Percentiles rank a stretch among this genome's conserved stretches.
phyloP scores from a whole-genome alignment of 768 basidiomycete species.

The Rossbeevera mucosa region DNA sequence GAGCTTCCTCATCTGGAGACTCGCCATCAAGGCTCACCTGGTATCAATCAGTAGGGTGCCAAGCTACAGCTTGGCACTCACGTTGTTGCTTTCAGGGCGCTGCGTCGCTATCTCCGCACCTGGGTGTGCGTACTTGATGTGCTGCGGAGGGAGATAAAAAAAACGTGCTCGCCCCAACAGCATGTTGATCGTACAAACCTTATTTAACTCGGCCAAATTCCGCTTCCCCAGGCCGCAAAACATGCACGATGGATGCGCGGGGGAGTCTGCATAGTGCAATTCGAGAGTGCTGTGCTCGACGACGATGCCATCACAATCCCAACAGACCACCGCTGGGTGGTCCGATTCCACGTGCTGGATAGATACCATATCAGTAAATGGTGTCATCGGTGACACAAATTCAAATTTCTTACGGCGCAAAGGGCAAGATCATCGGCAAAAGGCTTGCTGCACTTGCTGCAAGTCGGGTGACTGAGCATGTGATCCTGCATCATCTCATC shows the following conservation, averaged over 20 bases:
- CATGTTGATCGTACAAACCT: slow-evolving; percentile 14
- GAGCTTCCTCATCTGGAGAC: not conserved
- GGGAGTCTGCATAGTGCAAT: slow-evolving; percentile 21
- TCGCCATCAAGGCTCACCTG: slow-evolving; percentile 3
- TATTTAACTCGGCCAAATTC: slow-evolving; percentile 12
- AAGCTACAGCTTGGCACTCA: not conserved
- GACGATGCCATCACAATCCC: slow-evolving; percentile 27
- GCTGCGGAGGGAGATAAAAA: slow-evolving; percentile 12
- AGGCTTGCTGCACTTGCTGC: slow-evolving; percentile 16
- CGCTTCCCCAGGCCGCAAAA: slow-evolving; percentile 18
- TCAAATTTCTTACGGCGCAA: slow-evolving; percentile 15
- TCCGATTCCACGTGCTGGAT: slow-evolving; percentile 20
- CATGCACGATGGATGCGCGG: slow-evolving; percentile 19
- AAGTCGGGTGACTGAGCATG: slow-evolving; percentile 20
- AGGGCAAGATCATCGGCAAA: slow-evolving; percentile 21
- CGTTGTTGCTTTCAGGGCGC: not conserved
- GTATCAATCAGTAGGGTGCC: slow-evolving; percentile 4
- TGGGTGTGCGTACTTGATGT: slow-evolving; percentile 16
- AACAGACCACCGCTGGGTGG: slow-evolving; percentile 26
- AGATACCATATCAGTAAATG: not conserved
- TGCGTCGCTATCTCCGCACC: slow-evolving; percentile 5
- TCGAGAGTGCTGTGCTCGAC: slow-evolving; percentile 19
- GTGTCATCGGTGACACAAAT: not conserved
- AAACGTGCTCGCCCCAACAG: not conserved
- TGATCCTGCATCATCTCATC: slow-evolving; percentile 25